Conservation (phyloP, 805 yeast genomes). For the Cyberlindnera veronae region DNA sequence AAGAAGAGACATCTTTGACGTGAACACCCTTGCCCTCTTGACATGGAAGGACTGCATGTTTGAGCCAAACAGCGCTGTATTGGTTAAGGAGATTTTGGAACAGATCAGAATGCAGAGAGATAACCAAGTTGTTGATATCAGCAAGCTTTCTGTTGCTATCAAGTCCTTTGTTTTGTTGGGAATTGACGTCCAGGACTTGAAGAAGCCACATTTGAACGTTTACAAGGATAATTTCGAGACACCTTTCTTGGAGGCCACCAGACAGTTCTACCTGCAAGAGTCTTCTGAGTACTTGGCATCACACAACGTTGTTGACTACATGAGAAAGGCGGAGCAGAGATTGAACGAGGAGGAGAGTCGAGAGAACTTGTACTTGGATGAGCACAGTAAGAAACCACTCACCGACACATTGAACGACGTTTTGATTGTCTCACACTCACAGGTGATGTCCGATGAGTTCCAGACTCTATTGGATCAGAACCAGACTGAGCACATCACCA, state of each 20-base stretch:
- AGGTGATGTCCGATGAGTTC: conserved; percentile 73
- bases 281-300: conserved; percentile 60
- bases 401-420: conserved; percentile 73
- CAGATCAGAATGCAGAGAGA: conserved; percentile 77
- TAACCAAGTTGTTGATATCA: conserved; percentile 67
- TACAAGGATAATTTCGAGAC: conserved; percentile 79
- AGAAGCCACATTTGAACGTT: conserved; percentile 76
- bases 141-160: conserved; percentile 67
- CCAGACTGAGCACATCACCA: conserved; percentile 66
- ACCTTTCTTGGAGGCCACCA: conserved; percentile 68
- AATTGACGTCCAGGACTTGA: conserved; percentile 84
- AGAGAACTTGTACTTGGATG: conserved; percentile 77
- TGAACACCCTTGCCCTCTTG: conserved; percentile 79
- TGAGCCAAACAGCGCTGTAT: conserved; percentile 51
- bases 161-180: conserved; percentile 88
- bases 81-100: conserved; percentile 69
- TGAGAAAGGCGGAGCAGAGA: conserved; percentile 79
- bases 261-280: conserved; percentile 64
- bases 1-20: conserved; percentile 83
- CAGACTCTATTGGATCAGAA: conserved; percentile 68
- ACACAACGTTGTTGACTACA: conserved; percentile 86
- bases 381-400: conserved; percentile 74
- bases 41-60: conserved; percentile 89
- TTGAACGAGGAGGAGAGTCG: conserved; percentile 80
- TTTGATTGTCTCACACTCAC: conserved; percentile 76